Conservation (phyloP, 495 filamentous ascomycete species). For the Hypoxylon perforatum region DNA sequence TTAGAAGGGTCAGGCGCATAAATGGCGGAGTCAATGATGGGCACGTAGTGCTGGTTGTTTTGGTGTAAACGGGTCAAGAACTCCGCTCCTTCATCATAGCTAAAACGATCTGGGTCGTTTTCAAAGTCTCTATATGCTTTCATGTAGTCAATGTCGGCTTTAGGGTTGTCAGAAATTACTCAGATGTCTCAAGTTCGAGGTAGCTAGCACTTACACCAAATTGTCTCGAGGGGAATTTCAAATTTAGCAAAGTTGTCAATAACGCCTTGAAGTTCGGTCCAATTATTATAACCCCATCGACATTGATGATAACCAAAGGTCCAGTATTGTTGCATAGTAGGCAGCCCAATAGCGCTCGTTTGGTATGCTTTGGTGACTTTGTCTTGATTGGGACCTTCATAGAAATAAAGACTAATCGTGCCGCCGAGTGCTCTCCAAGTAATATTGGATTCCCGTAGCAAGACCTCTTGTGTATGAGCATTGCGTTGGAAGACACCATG, state of each 20-base stretch:
- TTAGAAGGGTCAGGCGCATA: conserved; percentile 81
- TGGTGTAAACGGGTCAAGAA: conserved; percentile 75
- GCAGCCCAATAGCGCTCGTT: conserved; percentile 72
- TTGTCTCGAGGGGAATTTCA: conserved; percentile 81
- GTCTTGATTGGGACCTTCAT: conserved; percentile 76
- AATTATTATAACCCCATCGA: conserved; percentile 82
- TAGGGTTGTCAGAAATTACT: conserved; percentile 58
- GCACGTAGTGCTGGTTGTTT: conserved; percentile 78
- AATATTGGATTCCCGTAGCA: conserved; percentile 71
- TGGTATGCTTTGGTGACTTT: conserved; percentile 79
- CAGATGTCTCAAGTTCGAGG: neutral
- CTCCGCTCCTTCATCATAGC: conserved; percentile 69
- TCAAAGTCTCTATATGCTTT: conserved; percentile 75
- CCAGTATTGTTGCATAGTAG: conserved; percentile 91
- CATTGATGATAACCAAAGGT: conserved; percentile 88
- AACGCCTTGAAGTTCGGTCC: conserved; percentile 78
- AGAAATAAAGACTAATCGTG: conserved; percentile 84
- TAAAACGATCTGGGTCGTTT: conserved; percentile 74
- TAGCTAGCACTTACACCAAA: conserved; percentile 66
- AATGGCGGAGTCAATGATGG: conserved; percentile 86
- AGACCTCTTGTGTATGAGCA: conserved; percentile 79
- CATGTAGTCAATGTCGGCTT: conserved; percentile 91
- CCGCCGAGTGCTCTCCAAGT: conserved; percentile 87
- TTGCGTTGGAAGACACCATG: conserved; percentile 89
- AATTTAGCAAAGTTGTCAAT: conserved; percentile 78